phyloP scores from a whole-genome alignment of 192 early-diverging fungal genomes.

The Backusella tarrabulga region DNA sequence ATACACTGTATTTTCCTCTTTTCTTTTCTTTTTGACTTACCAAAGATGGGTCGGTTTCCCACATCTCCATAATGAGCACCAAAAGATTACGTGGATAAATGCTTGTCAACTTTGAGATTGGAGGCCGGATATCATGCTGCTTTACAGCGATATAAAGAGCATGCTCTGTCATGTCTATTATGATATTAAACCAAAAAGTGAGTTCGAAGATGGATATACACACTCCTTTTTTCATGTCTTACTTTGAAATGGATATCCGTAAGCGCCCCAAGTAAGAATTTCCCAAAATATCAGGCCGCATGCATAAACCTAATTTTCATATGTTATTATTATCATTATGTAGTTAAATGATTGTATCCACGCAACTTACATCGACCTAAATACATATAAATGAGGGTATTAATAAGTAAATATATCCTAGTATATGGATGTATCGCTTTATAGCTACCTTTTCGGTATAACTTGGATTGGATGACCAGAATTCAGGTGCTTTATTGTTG shows the following conservation, averaged over 20 bases:
- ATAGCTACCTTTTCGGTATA: slow-evolving; percentile 68
- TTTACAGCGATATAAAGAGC: slow-evolving; percentile 41
- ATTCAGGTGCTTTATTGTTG: slow-evolving; percentile 61
- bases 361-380: slow-evolving; percentile 17
- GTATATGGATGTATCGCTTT: not conserved
- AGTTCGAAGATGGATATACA: not conserved
- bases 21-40: slow-evolving; percentile 21
- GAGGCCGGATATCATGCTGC: slow-evolving; percentile 60
- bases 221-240: slow-evolving; percentile 29
- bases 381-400: not conserved
- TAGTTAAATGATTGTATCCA: not conserved
- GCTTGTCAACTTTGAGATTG: slow-evolving; percentile 46
- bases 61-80: slow-evolving; percentile 69
- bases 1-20: not conserved
- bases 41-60: slow-evolving; percentile 57
- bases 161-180: slow-evolving; percentile 25
- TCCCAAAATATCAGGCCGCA: slow-evolving; percentile 80
- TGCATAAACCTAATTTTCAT: slow-evolving; percentile 52
- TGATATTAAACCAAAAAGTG: not conserved
- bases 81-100: slow-evolving; percentile 61
- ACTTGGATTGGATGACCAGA: slow-evolving; percentile 65
- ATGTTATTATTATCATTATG: not conserved
- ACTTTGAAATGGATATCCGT: slow-evolving; percentile 67
- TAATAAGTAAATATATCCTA: not conserved
- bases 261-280: slow-evolving; percentile 70